These are phyloP conservation scores for Candida maltosa DNA, from an alignment of 805 yeast species.

Conservation along the genomic window DNA sequence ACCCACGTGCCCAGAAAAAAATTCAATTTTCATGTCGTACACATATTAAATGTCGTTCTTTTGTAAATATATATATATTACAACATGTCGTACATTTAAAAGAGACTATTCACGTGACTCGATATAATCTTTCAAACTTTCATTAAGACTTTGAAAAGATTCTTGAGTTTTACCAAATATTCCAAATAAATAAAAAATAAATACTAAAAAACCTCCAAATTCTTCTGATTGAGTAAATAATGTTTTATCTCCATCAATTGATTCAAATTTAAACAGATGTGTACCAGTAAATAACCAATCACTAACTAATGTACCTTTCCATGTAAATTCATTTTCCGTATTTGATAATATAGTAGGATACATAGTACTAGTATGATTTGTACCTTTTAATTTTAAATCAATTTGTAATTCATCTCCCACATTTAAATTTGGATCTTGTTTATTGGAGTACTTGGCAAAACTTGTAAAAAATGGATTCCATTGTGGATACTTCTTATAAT, in stretches of 20 bases:
- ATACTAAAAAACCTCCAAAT: slow-evolving; percentile 11
- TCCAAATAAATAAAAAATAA: slow-evolving; percentile 6
- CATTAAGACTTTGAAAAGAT: slow-evolving; percentile 9
- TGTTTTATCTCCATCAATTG: slow-evolving; percentile 7
- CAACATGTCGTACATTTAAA: too few species aligned
- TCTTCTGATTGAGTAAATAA: slow-evolving; percentile 10
- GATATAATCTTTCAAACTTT: slow-evolving; percentile 11
- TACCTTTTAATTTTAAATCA: slow-evolving; percentile 8
- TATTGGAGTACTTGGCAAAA: slow-evolving; percentile 5
- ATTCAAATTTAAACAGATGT: slow-evolving; percentile 10
- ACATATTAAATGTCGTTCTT: too few species aligned
- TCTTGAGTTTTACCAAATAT: slow-evolving; percentile 8
- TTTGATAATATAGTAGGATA: slow-evolving; percentile 7
- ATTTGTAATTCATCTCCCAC: slow-evolving; percentile 10
- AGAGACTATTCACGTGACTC: slow-evolving; percentile 5
- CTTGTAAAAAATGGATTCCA: slow-evolving; percentile 14
- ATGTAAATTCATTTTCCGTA: slow-evolving; percentile 5
- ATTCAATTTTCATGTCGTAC: too few species aligned
- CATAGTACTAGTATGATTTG: slow-evolving; percentile 4
- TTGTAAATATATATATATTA: too few species aligned
- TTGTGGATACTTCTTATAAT: slow-evolving; percentile 7
- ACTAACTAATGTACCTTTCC: slow-evolving; percentile 11
- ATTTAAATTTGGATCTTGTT: slow-evolving; percentile 1
- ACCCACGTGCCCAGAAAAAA: too few species aligned
- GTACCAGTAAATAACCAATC: slow-evolving; percentile 10